These are phyloP conservation scores for Aegilops tauschii DNA, from an alignment of 176 grass and related monocot genomes.

Conservation along the genomic window DNA sequence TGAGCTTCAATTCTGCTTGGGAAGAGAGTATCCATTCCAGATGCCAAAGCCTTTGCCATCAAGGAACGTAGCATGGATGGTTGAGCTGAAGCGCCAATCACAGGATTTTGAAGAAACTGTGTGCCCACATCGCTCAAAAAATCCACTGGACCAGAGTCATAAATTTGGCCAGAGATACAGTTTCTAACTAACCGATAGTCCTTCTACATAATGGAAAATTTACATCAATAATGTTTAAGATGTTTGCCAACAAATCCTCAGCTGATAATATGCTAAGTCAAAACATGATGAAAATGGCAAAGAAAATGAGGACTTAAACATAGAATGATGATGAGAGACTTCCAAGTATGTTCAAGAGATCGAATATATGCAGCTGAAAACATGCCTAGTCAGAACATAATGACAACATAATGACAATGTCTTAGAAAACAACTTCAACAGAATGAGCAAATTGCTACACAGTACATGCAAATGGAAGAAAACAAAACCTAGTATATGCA, in stretches of 20 bases:
- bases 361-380: conserved; percentile 1
- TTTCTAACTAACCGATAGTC: conserved; percentile 78
- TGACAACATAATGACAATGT: neutral
- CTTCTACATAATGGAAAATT: conserved; percentile 43
- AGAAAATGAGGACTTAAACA: neutral
- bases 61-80: conserved; percentile 62
- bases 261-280: conserved; percentile 1
- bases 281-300: neutral
- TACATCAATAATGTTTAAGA: conserved; percentile 16
- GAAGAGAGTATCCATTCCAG: conserved; percentile 85
- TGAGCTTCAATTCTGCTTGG: conserved; percentile 92
- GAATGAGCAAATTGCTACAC: neutral
- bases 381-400: neutral
- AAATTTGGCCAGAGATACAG: conserved; percentile 84
- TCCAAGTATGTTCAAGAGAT: neutral
- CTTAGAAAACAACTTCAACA: neutral
- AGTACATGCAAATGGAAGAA: too few relatives aligned
- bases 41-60: conserved; percentile 73
- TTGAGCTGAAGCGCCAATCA: conserved; percentile 32
- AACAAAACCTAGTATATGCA: too few relatives aligned
- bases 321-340: neutral
- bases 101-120: conserved; percentile 50
- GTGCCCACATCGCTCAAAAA: conserved; percentile 64
- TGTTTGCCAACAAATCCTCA: neutral
- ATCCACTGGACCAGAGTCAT: conserved; percentile 83